Evolutionary conservation across 129 eudicot genomes (phyloP), one percentile per base, ranked within the genome.

Genomic region (Gnaphalium uliginosum): DNA sequence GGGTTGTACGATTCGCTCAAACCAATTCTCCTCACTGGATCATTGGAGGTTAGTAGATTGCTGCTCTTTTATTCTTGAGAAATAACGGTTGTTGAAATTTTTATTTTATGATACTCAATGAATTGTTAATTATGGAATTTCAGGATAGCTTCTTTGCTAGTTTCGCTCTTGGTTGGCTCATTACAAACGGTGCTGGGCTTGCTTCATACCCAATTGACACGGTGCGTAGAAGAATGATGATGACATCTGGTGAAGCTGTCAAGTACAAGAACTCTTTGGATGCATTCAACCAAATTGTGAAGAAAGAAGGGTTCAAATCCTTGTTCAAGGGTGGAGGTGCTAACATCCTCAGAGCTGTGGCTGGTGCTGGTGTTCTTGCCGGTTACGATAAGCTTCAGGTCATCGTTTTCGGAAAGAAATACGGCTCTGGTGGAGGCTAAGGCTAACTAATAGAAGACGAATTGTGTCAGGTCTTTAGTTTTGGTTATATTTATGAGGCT

Each of bases 131-230:
- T 13, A 14, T 21, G 61, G 23, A 54, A 56, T 7, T 46, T 56
- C 61, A 56, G 61, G 61, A 56, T 56, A 56, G 25, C 7, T 56
- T 56, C 25, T 22, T 56, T 56, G 61, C 61, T 21, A 56, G 61
- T 22, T 56, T 56, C 21, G 61, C 25, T 19, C 61, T 56, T 0
- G 61, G 61, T 21, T 56, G 61, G 61, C 23, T 56, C 25, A 56
- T 56, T 56, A 56, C 61, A 7, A 56, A 56, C 22, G 61, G 61
- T 56, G 61, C 61, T 56, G 61, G 61, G 10, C 61, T 56, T 19
- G 61, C 61, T 9, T 56, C 61, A 56, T 56, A 56, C 61, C 61
- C 61, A 8, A 56, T 56, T 56, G 61, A 56, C 61, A 56, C 61
- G 0, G 61, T 56, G 26, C 26, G 61, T 0, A 56, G 61, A 56